Percentiles rank a stretch among this genome's conserved stretches.
Evolutionary conservation across 208 protist genomes (phyloP).

Genomic region (Plasmodiophora brassicae): DNA sequence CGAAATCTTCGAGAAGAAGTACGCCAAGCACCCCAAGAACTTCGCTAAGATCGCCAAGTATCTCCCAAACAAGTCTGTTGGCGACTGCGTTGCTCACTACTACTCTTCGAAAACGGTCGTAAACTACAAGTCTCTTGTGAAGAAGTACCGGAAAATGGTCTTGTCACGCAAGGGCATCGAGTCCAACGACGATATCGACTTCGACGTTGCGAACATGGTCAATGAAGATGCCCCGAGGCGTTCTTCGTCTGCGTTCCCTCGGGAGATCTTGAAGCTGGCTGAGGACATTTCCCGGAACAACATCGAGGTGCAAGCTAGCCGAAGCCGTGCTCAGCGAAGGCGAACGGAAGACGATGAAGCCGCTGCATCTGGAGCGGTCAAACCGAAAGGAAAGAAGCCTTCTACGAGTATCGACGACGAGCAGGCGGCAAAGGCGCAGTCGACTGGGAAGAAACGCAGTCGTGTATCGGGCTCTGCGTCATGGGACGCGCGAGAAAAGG

Average conservation of each 20-base stretch:
- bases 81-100: not conserved
- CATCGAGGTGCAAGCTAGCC: not conserved
- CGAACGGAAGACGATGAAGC: not conserved
- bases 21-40: not conserved
- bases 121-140: not conserved
- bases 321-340: not conserved
- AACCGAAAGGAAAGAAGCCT: not conserved
- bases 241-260: not conserved
- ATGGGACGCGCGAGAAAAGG: not conserved
- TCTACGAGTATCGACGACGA: not conserved
- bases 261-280: not conserved
- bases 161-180: not conserved
- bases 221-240: not conserved
- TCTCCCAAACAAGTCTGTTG: not conserved
- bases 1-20: not conserved
- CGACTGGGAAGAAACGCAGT: not conserved
- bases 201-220: not conserved
- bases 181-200: not conserved
- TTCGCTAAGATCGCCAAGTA: not conserved
- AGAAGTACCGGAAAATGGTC: not conserved
- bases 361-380: not conserved
- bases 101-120: not conserved
- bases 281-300: conserved; percentile 9
- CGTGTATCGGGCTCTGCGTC: not conserved
- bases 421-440: not conserved